phyloP scores from a whole-genome alignment of 75 land plant genomes.

The Gnetum montanum region DNA sequence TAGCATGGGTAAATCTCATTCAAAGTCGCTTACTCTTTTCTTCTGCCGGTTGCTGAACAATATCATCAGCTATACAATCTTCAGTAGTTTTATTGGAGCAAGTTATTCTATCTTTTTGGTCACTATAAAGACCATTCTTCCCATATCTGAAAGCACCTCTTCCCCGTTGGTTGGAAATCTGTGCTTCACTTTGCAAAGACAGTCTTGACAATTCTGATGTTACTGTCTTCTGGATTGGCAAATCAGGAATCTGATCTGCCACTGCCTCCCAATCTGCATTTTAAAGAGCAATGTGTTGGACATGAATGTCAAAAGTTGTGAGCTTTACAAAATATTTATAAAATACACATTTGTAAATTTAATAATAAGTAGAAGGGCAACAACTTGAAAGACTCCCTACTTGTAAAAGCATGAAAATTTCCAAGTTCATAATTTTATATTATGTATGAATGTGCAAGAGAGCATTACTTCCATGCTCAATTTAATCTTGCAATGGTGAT shows the following conservation, averaged over 20 bases:
- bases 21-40: conserved; percentile 15
- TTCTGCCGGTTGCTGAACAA: background rate
- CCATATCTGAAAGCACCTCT: conserved; percentile 78
- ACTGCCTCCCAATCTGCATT: conserved; percentile 58
- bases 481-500: too few species aligned
- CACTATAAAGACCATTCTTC: conserved; percentile 54
- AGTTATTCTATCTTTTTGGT: conserved; percentile 16
- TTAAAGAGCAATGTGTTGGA: too few species aligned
- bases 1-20: background rate
- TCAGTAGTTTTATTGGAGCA: background rate
- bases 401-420: too few species aligned
- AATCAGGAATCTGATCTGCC: conserved; percentile 30
- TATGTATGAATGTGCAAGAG: too few species aligned
- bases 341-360: too few species aligned
- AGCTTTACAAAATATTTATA: too few species aligned
- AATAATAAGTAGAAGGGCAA: too few species aligned
- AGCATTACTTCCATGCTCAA: too few species aligned
- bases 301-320: too few species aligned
- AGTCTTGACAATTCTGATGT: conserved; percentile 3
- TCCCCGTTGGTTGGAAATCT: conserved; percentile 57
- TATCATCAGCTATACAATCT: conserved; percentile 12
- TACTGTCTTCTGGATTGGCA: background rate
- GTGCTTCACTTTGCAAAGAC: conserved; percentile 11
- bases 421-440: too few species aligned
- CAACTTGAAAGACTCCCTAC: too few species aligned